Base-by-base conservation (phyloP, 345 rosid species). In the Sisymbrium altissimum region DNA sequence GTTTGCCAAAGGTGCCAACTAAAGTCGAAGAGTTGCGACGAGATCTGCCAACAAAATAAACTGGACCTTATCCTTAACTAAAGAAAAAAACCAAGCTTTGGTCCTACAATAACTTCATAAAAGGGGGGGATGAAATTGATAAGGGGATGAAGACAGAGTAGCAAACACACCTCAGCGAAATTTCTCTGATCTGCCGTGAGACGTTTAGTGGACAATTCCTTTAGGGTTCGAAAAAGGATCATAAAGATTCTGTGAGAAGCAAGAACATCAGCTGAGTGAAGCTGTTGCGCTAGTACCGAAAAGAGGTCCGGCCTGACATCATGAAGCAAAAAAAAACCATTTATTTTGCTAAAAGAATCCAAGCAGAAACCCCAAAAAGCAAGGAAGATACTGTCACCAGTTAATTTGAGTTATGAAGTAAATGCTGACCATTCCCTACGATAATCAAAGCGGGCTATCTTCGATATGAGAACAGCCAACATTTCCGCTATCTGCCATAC, bases 1-100 rank as follows among this genome's bases (percentile, higher is more conserved):
- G 85, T 90, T 80, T 92, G 92, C 99, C 99, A 95, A 60, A 95
- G 96, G 82, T 77, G 88, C 96, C 97, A 95, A 83, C 96, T 72
- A 76, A 84, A 88, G 73, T 87, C 88, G 73, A 95, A 90, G 70
- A 92, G 80, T 74, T 86, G 96, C 57, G 92, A 87, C 21, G 98
- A 84, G 84, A 95, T 88, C 99, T 95, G 94, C 91, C 66, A 80
- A 77, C 56, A 40, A 72, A 74, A 25, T 50, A 52, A 38, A 62
- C 64, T 55, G 79, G 76, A 71, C 27, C 78, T 70, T 60, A 72
- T 48, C 71, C 59, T 63, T 77, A 30, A 71, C 68, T 71, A 78
- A 68, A 64, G 40, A 30, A 64, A 69, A 45, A 64, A 64, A 2
- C 15, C 23, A 15, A 73, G 59, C 63, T 12, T 29, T 21, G 32